Evolutionary conservation across 2,329 filamentous ascomycete genomes (phyloP), one percentile per base, ranked within the genome.

Genomic region (Talaromyces amestolkiae): DNA sequence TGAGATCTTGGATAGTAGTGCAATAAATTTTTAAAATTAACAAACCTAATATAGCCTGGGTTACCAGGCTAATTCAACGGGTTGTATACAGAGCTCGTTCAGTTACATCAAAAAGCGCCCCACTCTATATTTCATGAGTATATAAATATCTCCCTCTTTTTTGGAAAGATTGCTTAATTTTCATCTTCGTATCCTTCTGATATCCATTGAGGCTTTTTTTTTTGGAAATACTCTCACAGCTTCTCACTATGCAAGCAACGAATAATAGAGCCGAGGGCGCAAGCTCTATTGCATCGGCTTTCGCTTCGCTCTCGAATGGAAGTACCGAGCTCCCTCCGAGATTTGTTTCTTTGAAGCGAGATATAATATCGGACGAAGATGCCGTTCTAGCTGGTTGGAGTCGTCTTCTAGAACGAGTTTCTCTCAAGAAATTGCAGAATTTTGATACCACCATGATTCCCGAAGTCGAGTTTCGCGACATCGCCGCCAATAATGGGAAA

Each of bases 391-490:
- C 61, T 3, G 53, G 62, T n/a, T 64, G 62, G 62, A 59, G 19
- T 27, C 62, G 62, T 8, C 62, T 64, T 31, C 41, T 64, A 27
- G 51, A 51, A 13, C 39, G 62, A 15, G 10, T 64, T n/a, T 39
- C 62, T 3, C 22, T 47, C 33, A n/a, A 58, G 15, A 59, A 24
- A 19, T 33, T 64, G 2, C 41, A 47, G 22, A 39, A 39, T 15
- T 1, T 58, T 6, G 53, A 51, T 27, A 49, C 62, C 11, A 39
- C 22, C 31, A 70, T 73, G 3, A 78, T 81, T 37, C 77, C 78
- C 3, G 71, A 72, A 33, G 69, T 79, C 15, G 65, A 72, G 13
- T 73, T 72, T 11, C 66, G 71, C 0, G 68, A 76, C 7, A 56
- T 80, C 22, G 31, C n/a, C 13, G 51, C 17, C 7, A 64, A 64